These are phyloP conservation scores for Sideroxylon spinosum DNA, from an alignment of 179 eudicot species.

Conservation along the genomic window DNA sequence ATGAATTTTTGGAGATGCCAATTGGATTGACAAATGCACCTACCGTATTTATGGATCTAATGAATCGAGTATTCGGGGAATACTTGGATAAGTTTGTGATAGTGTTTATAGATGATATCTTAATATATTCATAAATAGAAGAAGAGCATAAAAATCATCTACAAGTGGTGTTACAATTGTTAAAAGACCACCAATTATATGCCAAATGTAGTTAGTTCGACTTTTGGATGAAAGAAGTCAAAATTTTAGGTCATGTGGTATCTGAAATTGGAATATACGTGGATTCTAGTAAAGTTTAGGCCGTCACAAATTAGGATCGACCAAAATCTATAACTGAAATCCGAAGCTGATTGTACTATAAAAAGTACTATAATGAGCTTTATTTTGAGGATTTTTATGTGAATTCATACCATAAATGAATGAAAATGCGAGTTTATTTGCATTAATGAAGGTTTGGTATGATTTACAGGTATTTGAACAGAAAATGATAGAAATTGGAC, in stretches of 20 bases:
- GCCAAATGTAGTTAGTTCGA: neutral
- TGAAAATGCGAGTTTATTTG: too few species aligned
- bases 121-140: neutral
- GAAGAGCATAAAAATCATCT: neutral
- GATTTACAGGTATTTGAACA: too few species aligned
- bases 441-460: too few species aligned
- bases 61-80: neutral
- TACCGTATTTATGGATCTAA: neutral
- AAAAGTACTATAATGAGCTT: too few species aligned
- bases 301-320: neutral
- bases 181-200: too few species aligned
- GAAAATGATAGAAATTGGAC: too few species aligned
- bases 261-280: neutral
- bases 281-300: neutral
- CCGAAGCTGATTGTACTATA: too few species aligned
- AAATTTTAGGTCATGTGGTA: neutral
- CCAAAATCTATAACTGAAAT: neutral
- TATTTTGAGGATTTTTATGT: too few species aligned
- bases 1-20: neutral
- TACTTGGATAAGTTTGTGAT: neutral
- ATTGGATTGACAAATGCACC: neutral
- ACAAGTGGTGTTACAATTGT: too few species aligned
- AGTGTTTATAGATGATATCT: neutral
- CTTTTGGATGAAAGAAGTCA: neutral
- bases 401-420: too few species aligned